Evolutionary conservation across 768 basidiomycete genomes (phyloP), one percentile per base, ranked within the genome.

Genomic region (Trametes meyenii): DNA sequence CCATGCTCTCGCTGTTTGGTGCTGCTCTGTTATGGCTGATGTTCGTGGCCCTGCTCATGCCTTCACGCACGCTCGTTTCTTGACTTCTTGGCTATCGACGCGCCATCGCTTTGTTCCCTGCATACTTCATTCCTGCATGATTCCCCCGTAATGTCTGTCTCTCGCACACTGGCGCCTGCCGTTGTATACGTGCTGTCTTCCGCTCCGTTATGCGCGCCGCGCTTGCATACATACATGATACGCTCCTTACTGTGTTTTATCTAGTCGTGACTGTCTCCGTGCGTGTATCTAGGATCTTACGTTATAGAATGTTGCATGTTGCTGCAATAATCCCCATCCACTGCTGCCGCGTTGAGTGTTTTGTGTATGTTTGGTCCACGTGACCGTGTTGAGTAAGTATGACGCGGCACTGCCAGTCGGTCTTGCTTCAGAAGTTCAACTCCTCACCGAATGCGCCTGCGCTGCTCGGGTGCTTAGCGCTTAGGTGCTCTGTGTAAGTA

Each of bases 171-270:
- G 26, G 24, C 7, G 26, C 13, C 39, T 21, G 14, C 53, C 48
- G 40, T 55, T 48, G 50, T 55, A 48, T 26, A 50, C 46, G 52
- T 54, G 57, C 57, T 45, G n/a, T 43, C 55, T 26, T 10, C 14
- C 43, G 26, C 23, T 29, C 33, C 21, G 50, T 52, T 52, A 52
- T 39, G 61, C 61, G 56, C 44, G 39, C 19, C 14, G 39, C 55
- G 54, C 60, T 44, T 44, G 60, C 48, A 55, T 44, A 57, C 38
- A 39, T 42, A 35, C 21, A 16, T 46, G 45, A 45, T 56, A 56
- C 61, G 61, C 61, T 62, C 61, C 54, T 56, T 62, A 62, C 61
- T 62, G 61, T 62, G 54, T 56, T 62, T 35, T 56, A 61, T 56
- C 54, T 62, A 57, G 35, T 51, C 11, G 17, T 35, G 21, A 17